phyloP scores from a whole-genome alignment of 441 rosid species.

The Gossypium gossypioides region DNA sequence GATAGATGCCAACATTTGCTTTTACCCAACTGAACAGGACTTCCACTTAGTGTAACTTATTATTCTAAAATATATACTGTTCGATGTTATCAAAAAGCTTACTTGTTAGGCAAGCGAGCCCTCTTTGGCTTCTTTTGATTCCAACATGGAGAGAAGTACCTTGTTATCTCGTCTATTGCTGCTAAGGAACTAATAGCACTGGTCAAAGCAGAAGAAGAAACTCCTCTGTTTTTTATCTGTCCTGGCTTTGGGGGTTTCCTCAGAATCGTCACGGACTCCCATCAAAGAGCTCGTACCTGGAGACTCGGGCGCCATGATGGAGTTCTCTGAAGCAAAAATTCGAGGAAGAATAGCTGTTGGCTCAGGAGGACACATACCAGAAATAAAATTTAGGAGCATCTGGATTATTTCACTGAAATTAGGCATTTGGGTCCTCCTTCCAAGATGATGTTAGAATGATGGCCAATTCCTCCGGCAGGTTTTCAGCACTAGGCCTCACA shows the following conservation, averaged over 20 bases:
- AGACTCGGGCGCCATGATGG: constrained; percentile 47
- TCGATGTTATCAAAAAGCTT: constrained; percentile 9
- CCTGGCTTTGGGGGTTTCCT: constrained; percentile 44
- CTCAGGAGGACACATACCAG: constrained; percentile 36
- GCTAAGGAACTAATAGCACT: constrained; percentile 34
- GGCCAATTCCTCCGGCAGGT: constrained; percentile 45
- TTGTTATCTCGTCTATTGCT: neutral
- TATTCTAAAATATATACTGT: neutral
- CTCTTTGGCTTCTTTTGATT: constrained; percentile 8
- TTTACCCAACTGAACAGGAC: neutral
- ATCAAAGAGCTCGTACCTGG: constrained; percentile 65
- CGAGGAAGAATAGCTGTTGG: constrained; percentile 33
- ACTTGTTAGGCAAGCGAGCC: constrained; percentile 10
- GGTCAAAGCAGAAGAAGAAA: constrained; percentile 51
- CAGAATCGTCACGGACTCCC: constrained; percentile 37
- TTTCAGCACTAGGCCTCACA: constrained; percentile 60
- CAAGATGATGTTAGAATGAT: constrained; percentile 53
- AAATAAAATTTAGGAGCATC: constrained; percentile 44
- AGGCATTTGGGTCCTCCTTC: constrained; percentile 60
- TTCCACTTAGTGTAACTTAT: constrained; percentile 6
- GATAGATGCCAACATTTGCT: neutral
- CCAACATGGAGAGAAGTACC: neutral
- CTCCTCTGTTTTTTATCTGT: constrained; percentile 34
- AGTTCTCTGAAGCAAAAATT: constrained; percentile 41
- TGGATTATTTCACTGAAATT: constrained; percentile 55